Evolutionary conservation across 192 early-diverging fungal genomes (phyloP), one percentile per base, ranked within the genome.

Genomic region (Chytriomyces hyalinus): DNA sequence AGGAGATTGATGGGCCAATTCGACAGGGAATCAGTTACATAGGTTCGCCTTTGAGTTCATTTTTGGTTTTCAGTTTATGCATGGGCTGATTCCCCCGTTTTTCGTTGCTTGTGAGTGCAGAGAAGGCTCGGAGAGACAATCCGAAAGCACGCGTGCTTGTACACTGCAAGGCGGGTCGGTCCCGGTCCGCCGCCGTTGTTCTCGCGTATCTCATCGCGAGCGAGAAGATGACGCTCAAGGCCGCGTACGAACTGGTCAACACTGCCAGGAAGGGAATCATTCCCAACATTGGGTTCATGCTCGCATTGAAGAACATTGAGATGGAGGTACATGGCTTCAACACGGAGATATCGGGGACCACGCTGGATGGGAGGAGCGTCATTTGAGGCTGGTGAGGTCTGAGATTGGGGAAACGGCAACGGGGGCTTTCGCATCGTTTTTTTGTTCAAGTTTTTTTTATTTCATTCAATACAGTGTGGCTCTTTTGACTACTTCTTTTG

Each of bases 251-350:
- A 22, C 88, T 86, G 77, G 90, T 94, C 3, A 85, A 88, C 43
- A 82, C 87, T 57, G 84, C 84, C n/a, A 75, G 93, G 13, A 83
- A 86, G 36, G 88, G 87, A n/a, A 90, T 93, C 70, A 90, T 87
- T 10, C 92, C 92, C 26, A 94, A 94, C 76, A 88, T 94, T 81
- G 93, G 93, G 13, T 94, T 94, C 80, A 88, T 92, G 67, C 81
- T 90, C 17, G 87, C 92, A 50, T 64, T 94, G 60, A 81, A 91
- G 81, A 84, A 87, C 64, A 78, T 94, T 51, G 93, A 94, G 81
- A 84, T 86, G 63, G 80, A 87, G 17, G 82, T 90, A 3, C 81
- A 87, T 65, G 91, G 86, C 9, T 76, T 43, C 24, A 82, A 80
- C 65, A 74, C 80, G 0, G 62, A 48, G 43, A 67, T 79, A 28